Base-by-base conservation (phyloP, 2,329 filamentous ascomycete species). In the Aspergillus amoenus region DNA sequence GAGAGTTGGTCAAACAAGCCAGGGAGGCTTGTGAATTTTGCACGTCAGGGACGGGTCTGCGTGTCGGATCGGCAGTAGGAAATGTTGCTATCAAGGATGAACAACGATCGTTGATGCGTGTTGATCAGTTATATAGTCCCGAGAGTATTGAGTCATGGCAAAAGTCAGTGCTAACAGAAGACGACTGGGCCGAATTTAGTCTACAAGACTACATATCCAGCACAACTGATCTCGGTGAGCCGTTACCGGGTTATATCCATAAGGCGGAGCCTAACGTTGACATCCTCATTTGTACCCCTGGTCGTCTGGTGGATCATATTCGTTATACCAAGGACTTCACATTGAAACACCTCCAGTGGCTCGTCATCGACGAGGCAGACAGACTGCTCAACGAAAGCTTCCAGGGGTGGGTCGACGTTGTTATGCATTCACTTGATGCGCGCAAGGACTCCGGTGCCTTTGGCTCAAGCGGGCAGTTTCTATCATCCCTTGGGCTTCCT, bases 281-380 rank as follows among this genome's bases (percentile, higher is more conserved):
- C 70, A 84, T 97, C 34, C 81, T 99, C 24, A 89, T 97, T 50
- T 94, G 91, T 71, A 97, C 93, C 0, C 93, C 93, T 0, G 94
- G 94, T 58, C 86, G 93, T 61, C 83, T 97, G 1, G 91, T 97
- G 4, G 93, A 97, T 66, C 93, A 97, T 73, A 82, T 97, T 50
- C 88, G 88, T 61, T 87, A 88, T 58, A 97, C 93, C 0, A 84
- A 85, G 3, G 92, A 91, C 0, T 97, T 97, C 71, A 84, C 82
- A 0, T 79, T 97, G 21, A 84, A 89, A 56, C 82, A 89, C 69
- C 80, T 97, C 4, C 85, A 90, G 59, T 97, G 93, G 92, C 80
- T 97, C 0, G 85, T 97, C 3, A 89, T 97, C 45, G 93, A 97
- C 67, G 93, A 97, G 75, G 94, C 93, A 11, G 93, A 97, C 73